A percentile compares a stretch with the other conserved stretches of the same genome.
phyloP scores from a whole-genome alignment of 2,329 filamentous ascomycete species.

The Podosphaera xanthii region DNA sequence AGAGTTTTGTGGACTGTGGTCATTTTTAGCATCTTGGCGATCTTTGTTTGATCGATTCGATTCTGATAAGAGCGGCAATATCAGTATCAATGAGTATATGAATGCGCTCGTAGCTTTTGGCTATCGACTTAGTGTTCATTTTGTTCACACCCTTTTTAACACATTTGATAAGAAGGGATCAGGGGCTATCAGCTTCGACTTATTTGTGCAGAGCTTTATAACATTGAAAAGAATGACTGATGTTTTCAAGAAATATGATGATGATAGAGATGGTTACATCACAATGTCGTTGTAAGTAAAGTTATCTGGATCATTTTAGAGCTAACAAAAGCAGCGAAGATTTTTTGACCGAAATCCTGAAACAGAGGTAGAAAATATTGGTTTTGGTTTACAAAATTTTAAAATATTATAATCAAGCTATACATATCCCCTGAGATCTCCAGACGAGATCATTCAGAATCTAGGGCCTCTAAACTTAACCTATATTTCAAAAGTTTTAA shows the following conservation, averaged over 20 bases:
- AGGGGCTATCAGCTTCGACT: conserved; percentile 67
- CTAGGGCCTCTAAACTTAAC: too few species aligned
- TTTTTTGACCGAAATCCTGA: conserved; percentile 15
- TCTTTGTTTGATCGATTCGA: conserved; percentile 91
- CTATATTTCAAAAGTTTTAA: too few species aligned
- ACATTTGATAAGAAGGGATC: conserved; percentile 63
- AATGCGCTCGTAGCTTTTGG: conserved; percentile 85
- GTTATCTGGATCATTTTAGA: background rate
- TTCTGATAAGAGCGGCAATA: conserved; percentile 64
- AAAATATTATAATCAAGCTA: too few species aligned
- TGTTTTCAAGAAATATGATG: conserved; percentile 96
- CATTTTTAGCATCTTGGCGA: conserved; percentile 84
- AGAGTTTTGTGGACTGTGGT: conserved; percentile 92
- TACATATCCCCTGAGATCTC: too few species aligned
- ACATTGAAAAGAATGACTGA: conserved; percentile 96
- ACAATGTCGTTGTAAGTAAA: conserved; percentile 40
- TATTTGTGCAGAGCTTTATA: conserved; percentile 96
- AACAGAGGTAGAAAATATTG: conserved; percentile 9
- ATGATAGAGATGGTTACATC: conserved; percentile 85
- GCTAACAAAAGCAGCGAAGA: conserved; percentile 11
- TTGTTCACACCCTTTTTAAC: conserved; percentile 65
- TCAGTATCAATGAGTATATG: conserved; percentile 66
- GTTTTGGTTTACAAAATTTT: too few species aligned
- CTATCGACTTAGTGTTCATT: conserved; percentile 66
- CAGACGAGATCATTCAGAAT: too few species aligned